Evolutionary conservation across 495 filamentous ascomycete genomes (phyloP).

Genomic region (Tirmania nivea): DNA sequence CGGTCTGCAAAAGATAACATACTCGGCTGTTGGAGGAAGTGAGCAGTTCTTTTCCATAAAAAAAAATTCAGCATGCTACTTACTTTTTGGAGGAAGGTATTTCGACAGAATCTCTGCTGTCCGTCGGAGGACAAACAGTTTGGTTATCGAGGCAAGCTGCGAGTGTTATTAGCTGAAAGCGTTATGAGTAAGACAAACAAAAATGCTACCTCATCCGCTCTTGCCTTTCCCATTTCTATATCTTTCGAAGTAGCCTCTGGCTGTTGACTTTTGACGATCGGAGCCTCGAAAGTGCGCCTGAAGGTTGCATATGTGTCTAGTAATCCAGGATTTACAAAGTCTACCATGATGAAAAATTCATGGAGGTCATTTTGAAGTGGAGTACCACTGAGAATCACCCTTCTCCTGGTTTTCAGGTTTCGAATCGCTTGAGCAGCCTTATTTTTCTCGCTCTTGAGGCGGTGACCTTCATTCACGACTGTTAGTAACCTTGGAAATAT

Average conservation of each 20-base stretch:
- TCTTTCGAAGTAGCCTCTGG: slow-evolving; percentile 45
- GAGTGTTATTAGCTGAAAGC: neutral
- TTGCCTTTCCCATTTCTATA: slow-evolving; percentile 49
- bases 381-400: slow-evolving; percentile 55
- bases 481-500: neutral
- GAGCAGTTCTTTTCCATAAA: neutral
- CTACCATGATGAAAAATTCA: slow-evolving; percentile 60
- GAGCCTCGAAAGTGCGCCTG: slow-evolving; percentile 48
- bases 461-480: slow-evolving; percentile 23
- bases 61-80: neutral
- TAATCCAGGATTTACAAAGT: slow-evolving; percentile 59
- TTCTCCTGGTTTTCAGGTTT: slow-evolving; percentile 41
- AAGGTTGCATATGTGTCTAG: slow-evolving; percentile 47
- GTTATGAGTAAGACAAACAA: neutral
- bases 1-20: slow-evolving; percentile 54
- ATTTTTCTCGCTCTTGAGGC: slow-evolving; percentile 63
- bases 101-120: slow-evolving; percentile 53
- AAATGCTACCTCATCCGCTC: slow-evolving; percentile 32
- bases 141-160: slow-evolving; percentile 38
- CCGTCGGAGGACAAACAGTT: slow-evolving; percentile 51
- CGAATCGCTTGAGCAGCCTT: slow-evolving; percentile 58
- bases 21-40: slow-evolving; percentile 25
- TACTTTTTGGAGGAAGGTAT: slow-evolving; percentile 52
- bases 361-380: slow-evolving; percentile 63
- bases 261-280: slow-evolving; percentile 51